Evolutionary conservation across 768 basidiomycete species (phyloP).

Genomic region (Termitomyces heimii): DNA sequence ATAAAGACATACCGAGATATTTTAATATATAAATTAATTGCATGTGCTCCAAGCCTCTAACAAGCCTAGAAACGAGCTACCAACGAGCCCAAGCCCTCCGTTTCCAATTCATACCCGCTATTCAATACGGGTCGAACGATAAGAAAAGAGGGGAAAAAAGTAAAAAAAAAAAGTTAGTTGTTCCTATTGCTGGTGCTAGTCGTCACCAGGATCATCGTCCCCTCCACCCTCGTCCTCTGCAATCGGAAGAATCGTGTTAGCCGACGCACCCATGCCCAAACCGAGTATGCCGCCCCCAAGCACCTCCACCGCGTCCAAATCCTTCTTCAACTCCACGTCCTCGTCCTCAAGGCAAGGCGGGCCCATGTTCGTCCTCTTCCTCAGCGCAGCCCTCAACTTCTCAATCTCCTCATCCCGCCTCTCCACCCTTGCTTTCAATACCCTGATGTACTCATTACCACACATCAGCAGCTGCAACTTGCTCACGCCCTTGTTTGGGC

Average conservation of each 20-base stretch:
- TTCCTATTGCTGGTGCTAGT: background rate
- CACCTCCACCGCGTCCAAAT: slow-evolving; percentile 52
- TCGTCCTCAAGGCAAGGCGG: slow-evolving; percentile 19
- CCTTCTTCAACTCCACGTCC: slow-evolving; percentile 49
- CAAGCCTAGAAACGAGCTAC: background rate
- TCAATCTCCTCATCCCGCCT: slow-evolving; percentile 77
- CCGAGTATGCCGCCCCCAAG: slow-evolving; percentile 14
- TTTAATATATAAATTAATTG: slow-evolving; percentile 10
- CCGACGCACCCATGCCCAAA: slow-evolving; percentile 4
- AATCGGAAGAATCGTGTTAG: slow-evolving; percentile 5
- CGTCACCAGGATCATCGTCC: slow-evolving; percentile 12
- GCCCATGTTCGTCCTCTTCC: slow-evolving; percentile 43
- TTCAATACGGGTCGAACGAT: background rate
- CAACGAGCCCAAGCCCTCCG: background rate
- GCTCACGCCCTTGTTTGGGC: slow-evolving; percentile 93
- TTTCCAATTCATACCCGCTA: background rate
- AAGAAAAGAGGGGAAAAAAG: background rate
- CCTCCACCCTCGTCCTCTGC: slow-evolving; percentile 9
- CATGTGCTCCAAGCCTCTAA: slow-evolving; percentile 1
- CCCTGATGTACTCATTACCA: slow-evolving; percentile 82
- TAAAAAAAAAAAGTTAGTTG: background rate
- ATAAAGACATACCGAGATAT: background rate
- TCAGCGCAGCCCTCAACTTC: slow-evolving; percentile 60
- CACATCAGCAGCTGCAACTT: slow-evolving; percentile 90
- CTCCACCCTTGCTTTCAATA: slow-evolving; percentile 71